Percentiles rank a stretch among this genome's conserved stretches.
phyloP scores from a whole-genome alignment of 306 rosid genomes.

The Aeschynomene evenia region DNA sequence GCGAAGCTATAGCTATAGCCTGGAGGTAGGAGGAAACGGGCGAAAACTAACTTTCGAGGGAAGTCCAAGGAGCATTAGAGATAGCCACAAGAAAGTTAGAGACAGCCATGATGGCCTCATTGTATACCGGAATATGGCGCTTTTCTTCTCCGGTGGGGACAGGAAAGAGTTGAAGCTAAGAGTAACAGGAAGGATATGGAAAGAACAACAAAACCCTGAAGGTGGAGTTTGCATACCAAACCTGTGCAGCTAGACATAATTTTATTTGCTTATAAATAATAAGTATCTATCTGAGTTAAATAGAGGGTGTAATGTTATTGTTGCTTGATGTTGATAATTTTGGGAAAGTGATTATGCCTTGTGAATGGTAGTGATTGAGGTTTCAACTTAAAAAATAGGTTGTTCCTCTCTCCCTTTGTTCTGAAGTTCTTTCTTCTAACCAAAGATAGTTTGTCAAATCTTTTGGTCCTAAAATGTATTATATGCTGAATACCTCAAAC shows the following conservation, averaged over 20 bases:
- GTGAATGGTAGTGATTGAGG: constrained; percentile 16
- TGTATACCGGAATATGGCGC: constrained; percentile 63
- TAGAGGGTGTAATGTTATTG: constrained; percentile 10
- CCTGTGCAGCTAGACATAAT: constrained; percentile 44
- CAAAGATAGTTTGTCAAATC: background rate
- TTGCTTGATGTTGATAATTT: constrained; percentile 32
- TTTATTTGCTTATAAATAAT: background rate
- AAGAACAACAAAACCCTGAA: constrained; percentile 64
- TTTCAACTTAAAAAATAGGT: constrained; percentile 16
- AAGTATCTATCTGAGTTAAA: background rate
- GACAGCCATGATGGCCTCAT: constrained; percentile 77
- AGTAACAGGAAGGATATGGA: constrained; percentile 67
- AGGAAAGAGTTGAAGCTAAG: constrained; percentile 66
- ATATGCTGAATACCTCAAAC: background rate
- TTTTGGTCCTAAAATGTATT: background rate
- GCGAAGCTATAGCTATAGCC: constrained; percentile 56
- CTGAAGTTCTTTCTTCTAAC: constrained; percentile 20
- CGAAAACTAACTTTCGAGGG: constrained; percentile 63
- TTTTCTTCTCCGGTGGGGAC: constrained; percentile 67
- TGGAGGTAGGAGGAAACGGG: constrained; percentile 66
- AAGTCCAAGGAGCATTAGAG: constrained; percentile 62
- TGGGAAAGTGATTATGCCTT: constrained; percentile 7
- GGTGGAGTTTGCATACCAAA: constrained; percentile 54
- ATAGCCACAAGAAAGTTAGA: constrained; percentile 67
- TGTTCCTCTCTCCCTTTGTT: background rate